These are phyloP conservation scores for Leishmania aethiopica DNA, from an alignment of 208 protist genomes.

Conservation along the genomic window DNA sequence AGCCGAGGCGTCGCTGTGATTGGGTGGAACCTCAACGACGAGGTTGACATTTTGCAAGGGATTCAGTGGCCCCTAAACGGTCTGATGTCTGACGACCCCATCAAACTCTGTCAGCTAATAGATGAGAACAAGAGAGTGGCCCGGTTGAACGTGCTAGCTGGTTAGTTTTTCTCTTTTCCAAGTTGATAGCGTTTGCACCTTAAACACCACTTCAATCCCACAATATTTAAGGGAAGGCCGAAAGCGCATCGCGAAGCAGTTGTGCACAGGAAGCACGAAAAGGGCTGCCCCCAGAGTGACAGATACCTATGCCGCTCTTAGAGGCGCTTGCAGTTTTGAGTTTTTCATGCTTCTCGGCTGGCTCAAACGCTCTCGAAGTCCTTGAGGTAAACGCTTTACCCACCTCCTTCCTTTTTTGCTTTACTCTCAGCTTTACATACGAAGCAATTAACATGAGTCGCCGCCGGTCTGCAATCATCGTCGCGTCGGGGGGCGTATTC, in stretches of 20 bases:
- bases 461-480: neutral
- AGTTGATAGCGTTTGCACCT: neutral
- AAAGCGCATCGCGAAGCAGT: neutral
- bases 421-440: neutral
- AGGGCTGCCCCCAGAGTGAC: no score
- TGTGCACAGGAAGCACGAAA: neutral
- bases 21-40: conserved; percentile 80
- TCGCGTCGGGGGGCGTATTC: conserved; percentile 47
- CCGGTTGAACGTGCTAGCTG: conserved; percentile 1
- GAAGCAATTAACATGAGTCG: neutral
- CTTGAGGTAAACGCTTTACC: neutral
- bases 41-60: conserved; percentile 58
- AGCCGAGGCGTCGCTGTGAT: conserved; percentile 68
- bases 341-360: neutral
- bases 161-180: conserved; percentile 3
- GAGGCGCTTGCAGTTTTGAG: neutral
- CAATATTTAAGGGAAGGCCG: neutral
- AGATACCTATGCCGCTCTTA: neutral
- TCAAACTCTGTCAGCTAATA: conserved; percentile 21
- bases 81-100: conserved; percentile 76
- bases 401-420: conserved; percentile 6
- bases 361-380: neutral
- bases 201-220: neutral
- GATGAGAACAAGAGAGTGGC: conserved; percentile 4
- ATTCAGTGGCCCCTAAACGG: conserved; percentile 63